Evolutionary conservation across 1,284 basidiomycete genomes (phyloP).

Genomic region (Cryptococcus neoformans): DNA sequence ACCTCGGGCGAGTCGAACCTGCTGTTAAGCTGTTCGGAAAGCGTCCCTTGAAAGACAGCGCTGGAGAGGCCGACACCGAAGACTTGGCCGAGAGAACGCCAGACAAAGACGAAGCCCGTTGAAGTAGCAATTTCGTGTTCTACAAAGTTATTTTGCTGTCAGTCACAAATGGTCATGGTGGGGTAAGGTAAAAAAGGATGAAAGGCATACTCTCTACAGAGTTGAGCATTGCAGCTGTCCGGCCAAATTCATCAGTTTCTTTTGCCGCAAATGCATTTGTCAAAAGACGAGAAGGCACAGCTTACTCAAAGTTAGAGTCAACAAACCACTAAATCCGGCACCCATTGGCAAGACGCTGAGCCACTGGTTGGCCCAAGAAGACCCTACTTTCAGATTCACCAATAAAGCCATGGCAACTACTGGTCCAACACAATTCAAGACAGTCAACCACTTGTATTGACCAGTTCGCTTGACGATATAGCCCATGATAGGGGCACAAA

Average conservation of each 20-base stretch:
- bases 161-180: too few species aligned
- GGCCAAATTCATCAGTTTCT: background rate
- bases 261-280: too few species aligned
- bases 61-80: constrained; percentile 29
- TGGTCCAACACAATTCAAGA: constrained; percentile 22
- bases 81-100: constrained; percentile 27
- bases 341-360: constrained; percentile 29
- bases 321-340: constrained; percentile 23
- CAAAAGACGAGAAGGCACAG: background rate
- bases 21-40: constrained; percentile 12
- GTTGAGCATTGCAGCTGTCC: constrained; percentile 24
- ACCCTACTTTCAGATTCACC: constrained; percentile 5
- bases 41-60: constrained; percentile 25
- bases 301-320: constrained; percentile 24
- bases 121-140: constrained; percentile 23
- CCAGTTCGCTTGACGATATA: constrained; percentile 17
- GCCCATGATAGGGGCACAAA: constrained; percentile 25
- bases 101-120: constrained; percentile 28
- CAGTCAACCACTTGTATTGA: constrained; percentile 26
- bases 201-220: constrained; percentile 19
- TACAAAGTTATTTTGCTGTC: background rate
- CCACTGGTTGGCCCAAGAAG: constrained; percentile 20
- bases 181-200: too few species aligned
- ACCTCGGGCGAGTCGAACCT: constrained; percentile 14
- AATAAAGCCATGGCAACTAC: constrained; percentile 27